phyloP scores from a whole-genome alignment of 1,284 basidiomycete genomes.

The Leucoagaricus sp. region DNA sequence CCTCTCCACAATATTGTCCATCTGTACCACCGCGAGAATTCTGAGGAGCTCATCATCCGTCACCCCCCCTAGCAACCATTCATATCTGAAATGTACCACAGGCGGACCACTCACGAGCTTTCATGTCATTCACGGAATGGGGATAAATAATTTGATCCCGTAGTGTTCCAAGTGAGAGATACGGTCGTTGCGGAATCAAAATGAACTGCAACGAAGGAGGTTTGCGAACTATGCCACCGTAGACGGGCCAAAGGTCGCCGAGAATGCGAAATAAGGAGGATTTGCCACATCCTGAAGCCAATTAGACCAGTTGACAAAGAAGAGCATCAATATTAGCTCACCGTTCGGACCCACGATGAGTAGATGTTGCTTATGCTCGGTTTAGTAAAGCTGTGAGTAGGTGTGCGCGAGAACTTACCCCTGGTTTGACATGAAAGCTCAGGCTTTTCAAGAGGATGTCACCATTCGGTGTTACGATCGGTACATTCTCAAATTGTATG shows the following conservation, averaged over 20 bases:
- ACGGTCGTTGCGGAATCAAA: slow-evolving; percentile 95
- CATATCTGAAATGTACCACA: neutral
- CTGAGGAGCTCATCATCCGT: slow-evolving; percentile 77
- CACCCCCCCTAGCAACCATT: slow-evolving; percentile 50
- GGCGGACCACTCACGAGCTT: slow-evolving; percentile 50
- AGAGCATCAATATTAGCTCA: slow-evolving; percentile 21
- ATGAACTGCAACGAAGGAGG: slow-evolving; percentile 90
- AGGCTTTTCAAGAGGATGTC: slow-evolving; percentile 86
- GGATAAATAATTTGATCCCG: slow-evolving; percentile 93
- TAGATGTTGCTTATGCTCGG: slow-evolving; percentile 70
- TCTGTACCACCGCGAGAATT: slow-evolving; percentile 82
- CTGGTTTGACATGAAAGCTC: slow-evolving; percentile 88
- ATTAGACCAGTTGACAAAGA: slow-evolving; percentile 6
- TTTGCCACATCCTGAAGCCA: slow-evolving; percentile 75
- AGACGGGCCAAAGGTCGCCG: slow-evolving; percentile 96
- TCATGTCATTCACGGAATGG: slow-evolving; percentile 79
- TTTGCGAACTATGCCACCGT: slow-evolving; percentile 93
- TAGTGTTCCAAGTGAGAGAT: slow-evolving; percentile 90
- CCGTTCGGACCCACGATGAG: slow-evolving; percentile 94
- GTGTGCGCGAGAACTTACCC: slow-evolving; percentile 55
- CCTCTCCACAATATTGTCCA: slow-evolving; percentile 89
- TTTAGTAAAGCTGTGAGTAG: neutral
- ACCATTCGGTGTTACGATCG: slow-evolving; percentile 95
- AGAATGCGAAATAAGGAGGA: slow-evolving; percentile 93
- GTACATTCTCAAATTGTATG: slow-evolving; percentile 91